phyloP scores from a whole-genome alignment of 805 yeast species.

The Priceomyces carsonii region DNA sequence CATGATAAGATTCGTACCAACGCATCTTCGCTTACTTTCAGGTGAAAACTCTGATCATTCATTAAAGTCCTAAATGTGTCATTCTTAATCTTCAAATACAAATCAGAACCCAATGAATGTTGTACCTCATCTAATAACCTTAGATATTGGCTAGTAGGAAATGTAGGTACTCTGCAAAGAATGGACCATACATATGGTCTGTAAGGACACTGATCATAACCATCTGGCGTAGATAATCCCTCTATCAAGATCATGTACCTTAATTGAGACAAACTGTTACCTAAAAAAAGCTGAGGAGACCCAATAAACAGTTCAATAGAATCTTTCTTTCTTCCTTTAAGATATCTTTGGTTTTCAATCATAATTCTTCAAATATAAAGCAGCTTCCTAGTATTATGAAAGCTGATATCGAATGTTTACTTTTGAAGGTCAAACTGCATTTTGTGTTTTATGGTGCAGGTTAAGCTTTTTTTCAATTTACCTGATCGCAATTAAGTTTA shows the following conservation, averaged over 20 bases:
- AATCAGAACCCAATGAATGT: constrained; percentile 39
- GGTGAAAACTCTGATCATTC: constrained; percentile 65
- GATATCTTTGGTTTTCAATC: constrained; percentile 9
- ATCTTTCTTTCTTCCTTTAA: constrained; percentile 34
- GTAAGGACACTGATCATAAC: constrained; percentile 61
- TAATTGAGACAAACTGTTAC: constrained; percentile 34
- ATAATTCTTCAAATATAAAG: no score
- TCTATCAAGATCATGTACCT: constrained; percentile 42
- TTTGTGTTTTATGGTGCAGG: no score
- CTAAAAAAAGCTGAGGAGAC: constrained; percentile 35
- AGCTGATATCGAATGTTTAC: no score
- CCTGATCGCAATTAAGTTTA: no score
- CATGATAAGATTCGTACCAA: constrained; percentile 70
- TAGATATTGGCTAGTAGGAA: constrained; percentile 55
- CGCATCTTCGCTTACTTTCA: constrained; percentile 66
- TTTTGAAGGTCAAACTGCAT: no score
- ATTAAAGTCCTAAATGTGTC: constrained; percentile 86
- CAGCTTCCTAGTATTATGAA: no score
- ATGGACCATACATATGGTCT: constrained; percentile 82
- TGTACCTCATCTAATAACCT: constrained; percentile 56
- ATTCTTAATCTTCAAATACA: constrained; percentile 71
- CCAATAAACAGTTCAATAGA: constrained; percentile 38
- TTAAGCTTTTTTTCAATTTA: no score
- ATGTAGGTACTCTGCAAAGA: constrained; percentile 61
- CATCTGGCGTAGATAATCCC: constrained; percentile 41